Evolutionary conservation across 352 stramenopile species (phyloP), one percentile per base, ranked within the genome.

Genomic region (Globisporangium yorkense): DNA sequence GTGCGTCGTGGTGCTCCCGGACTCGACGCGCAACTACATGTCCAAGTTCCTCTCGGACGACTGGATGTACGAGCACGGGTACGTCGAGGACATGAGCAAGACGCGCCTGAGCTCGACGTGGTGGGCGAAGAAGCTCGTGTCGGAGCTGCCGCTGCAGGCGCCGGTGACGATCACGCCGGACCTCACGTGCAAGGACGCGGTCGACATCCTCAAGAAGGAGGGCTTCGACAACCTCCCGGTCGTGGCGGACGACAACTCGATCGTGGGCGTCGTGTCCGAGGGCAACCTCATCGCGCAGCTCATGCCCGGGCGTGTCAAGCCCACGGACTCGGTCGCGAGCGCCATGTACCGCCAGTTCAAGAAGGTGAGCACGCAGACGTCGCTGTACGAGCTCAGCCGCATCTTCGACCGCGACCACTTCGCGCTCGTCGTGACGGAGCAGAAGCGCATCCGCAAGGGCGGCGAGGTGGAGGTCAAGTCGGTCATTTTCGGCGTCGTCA

Each of bases 21-120:
- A 99, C 71, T 97, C 83, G 49, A 96, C 97, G 20, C 78, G 95
- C 27, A 99, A 99, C 77, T 99, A 99, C 88, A 98, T 98, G 94
- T 97, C 81, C 65, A 99, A 99, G 75, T 97, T 97, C 60, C 61
- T 98, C 21, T 96, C 84, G 54, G 93, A 99, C 75, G 79, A 96
- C 65, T 99, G 96, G 96, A 93, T 93, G 84, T 89, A 77, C 53
- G 79, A 80, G 43, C 84, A 92, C 70, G 68, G 83, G 44, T 92
- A 71, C 49, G 78, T 89, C 27, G 72, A 80, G 51, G 83, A 84
- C 64, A 72, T 76, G 53, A 61, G 88, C 50, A 80, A 92, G 67
- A 74, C 80, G 54, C 68, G 77, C 39, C 67, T 91, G 35, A 91
- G 88, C 56, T 92, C 83, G 52, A 91, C 84, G 51, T 98, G 95